These are phyloP conservation scores for Blastomyces silverae DNA, from an alignment of 2,329 filamentous ascomycete genomes.

Conservation along the genomic window DNA sequence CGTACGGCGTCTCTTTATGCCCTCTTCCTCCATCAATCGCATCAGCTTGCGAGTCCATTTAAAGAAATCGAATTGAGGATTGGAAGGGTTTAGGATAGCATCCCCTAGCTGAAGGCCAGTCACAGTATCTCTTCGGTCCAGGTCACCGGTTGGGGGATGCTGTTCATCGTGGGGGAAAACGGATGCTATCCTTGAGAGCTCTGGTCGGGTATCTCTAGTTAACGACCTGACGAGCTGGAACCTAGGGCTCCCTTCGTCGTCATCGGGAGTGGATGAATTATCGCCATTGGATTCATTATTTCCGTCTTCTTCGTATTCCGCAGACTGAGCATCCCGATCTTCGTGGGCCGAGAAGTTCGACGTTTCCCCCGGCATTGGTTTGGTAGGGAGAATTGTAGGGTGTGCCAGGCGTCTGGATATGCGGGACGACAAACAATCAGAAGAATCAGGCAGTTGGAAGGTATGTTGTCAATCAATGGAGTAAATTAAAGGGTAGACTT, in stretches of 20 bases:
- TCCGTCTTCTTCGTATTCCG: background rate
- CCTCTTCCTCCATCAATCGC: constrained; percentile 49
- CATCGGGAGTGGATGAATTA: background rate
- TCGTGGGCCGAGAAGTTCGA: background rate
- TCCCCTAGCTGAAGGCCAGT: constrained; percentile 41
- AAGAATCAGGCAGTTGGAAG: background rate
- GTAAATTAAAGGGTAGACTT: background rate
- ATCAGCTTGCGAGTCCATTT: constrained; percentile 49
- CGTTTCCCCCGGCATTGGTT: constrained; percentile 1
- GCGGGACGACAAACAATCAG: background rate
- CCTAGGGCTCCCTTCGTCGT: background rate
- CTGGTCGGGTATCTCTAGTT: constrained; percentile 4
- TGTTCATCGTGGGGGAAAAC: constrained; percentile 17
- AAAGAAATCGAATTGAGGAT: constrained; percentile 48
- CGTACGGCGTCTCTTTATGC: constrained; percentile 48
- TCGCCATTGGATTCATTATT: background rate
- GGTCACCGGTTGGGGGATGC: constrained; percentile 4
- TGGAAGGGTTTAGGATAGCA: constrained; percentile 48
- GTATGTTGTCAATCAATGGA: background rate
- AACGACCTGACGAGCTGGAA: constrained; percentile 21
- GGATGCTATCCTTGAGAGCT: constrained; percentile 21
- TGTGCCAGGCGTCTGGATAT: background rate
- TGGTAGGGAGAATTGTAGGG: background rate
- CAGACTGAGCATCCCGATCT: background rate
- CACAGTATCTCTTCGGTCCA: constrained; percentile 30